phyloP scores from a whole-genome alignment of 2,329 filamentous ascomycete species.

The Stemphylium beticola region DNA sequence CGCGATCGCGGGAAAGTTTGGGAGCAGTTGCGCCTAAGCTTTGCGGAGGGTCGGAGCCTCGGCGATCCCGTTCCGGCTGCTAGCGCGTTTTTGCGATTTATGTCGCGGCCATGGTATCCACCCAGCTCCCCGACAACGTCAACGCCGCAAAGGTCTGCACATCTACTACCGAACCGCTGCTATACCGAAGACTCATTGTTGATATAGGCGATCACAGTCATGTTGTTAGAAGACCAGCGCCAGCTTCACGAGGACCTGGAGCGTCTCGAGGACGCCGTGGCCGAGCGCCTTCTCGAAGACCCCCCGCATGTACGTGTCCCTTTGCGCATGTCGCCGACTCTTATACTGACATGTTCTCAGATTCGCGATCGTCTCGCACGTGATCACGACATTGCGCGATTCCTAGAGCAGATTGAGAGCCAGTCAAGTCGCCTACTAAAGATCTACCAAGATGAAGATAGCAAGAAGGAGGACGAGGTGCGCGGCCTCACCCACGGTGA shows the following conservation, averaged over 20 bases:
- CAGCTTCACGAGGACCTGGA: conserved; percentile 96
- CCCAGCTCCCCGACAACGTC: conserved; percentile 16
- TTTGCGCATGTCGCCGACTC: not conserved
- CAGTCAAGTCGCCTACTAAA: conserved; percentile 81
- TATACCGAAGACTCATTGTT: conserved; percentile 23
- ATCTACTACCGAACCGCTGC: conserved; percentile 14
- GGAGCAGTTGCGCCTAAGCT: conserved; percentile 17
- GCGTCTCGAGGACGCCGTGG: conserved; percentile 90
- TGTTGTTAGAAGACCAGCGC: conserved; percentile 93
- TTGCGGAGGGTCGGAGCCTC: conserved; percentile 22
- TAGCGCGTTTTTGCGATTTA: conserved; percentile 27
- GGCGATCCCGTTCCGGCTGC: conserved; percentile 16
- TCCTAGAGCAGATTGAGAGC: conserved; percentile 83
- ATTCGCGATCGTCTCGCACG: conserved; percentile 87
- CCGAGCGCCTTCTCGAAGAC: conserved; percentile 86
- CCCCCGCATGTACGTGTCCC: conserved; percentile 74
- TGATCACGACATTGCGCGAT: conserved; percentile 89
- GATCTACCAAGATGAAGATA: conserved; percentile 82
- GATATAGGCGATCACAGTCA: conserved; percentile 43
- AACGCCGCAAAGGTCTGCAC: conserved; percentile 34
- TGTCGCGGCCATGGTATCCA: conserved; percentile 20
- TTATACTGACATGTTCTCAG: conserved; percentile 55
- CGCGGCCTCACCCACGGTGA: conserved; percentile 85
- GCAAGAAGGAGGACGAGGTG: conserved; percentile 76
- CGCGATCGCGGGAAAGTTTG: conserved; percentile 32